Evolutionary conservation across 768 basidiomycete genomes (phyloP), one percentile per base, ranked within the genome.

Genomic region (Pisolithus tinctorius): DNA sequence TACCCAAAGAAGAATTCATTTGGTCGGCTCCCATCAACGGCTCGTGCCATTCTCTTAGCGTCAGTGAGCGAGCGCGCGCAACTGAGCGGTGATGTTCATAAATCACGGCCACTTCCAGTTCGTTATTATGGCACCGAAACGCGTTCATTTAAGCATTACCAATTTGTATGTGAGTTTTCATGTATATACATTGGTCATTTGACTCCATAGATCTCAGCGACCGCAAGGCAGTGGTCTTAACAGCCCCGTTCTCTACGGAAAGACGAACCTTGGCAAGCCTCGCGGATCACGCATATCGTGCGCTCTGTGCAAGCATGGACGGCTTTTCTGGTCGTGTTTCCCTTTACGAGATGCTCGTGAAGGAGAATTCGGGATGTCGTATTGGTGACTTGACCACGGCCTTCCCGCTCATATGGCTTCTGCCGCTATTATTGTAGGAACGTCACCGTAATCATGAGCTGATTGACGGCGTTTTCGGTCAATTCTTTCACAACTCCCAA

Each of bases 1-100:
- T 50, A 44, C 52, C 50, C 45, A 57, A 58, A 58, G 49, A 52
- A 49, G 55, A 29, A 40, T 6, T 48, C 49, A 49, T 44, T 41
- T 50, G 34, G 44, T 34, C 17, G 42, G 30, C 16, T 46, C 44
- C 44, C 48, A 44, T 36, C 48, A 37, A 14, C 45, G 39, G 41
- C 42, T 29, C 23, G 26, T 43, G 48, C 8, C 26, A 36, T 27
- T 53, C 38, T 55, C 54, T 47, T 55, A 29, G 14, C 26, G 43
- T 16, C 23, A 6, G 25, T 8, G 17, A 44, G 17, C 43, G 14
- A 25, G 17, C 26, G 16, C 40, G 40, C 23, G 10, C n/a, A 11
- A 41, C 17, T 23, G 40, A 17, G 40, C 40, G 23, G 23, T 23
- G 42, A 43, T 11, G 42, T 27, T 6, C 27, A 16, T 29, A 25